Evolutionary conservation across 805 yeast genomes (phyloP), one percentile per base, ranked within the genome.

Genomic region (Osmozyma mogii): DNA sequence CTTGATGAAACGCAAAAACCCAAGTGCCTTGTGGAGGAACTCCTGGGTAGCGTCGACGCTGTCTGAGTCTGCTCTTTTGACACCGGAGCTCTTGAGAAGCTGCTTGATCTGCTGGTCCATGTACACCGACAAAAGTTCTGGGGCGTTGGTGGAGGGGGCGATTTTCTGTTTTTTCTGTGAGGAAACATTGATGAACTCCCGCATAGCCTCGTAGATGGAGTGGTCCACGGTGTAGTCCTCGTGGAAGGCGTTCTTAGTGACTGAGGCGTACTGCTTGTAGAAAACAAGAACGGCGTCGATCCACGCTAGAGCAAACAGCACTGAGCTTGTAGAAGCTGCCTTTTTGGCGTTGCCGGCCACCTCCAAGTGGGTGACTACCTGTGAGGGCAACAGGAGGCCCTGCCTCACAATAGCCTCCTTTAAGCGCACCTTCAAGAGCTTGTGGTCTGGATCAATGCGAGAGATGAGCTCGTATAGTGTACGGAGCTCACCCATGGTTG

Each of bases 221-320:
- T 70, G 73, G 29, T 68, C 70, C 20, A 81, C 39, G 1, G 61
- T 54, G 2, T 58, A 51, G 42, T 80, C 73, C 25, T 57, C 62
- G 3, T 57, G 58, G 40, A 78, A 75, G 3, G 81, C 59, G 5
- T 52, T 49, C 15, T 58, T 54, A 17, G 75, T 52, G 2, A 87
- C 58, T 3, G 26, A 17, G 21, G 68, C 70, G 42, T 72, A 73
- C 34, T 72, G 72, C 4, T 56, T 58, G 40, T 71, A 77, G 34
- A 74, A 56, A 8, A 48, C 52, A 8, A 83, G 49, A 3, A 83
- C 65, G 17, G 68, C 61, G 25, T 71, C 71, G 7, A 83, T 68
- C 89, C 94, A 87, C 30, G 64, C 61, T 3, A 72, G 63, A 0
- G 94, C 92, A 41, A 68, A 70, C 29, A 61, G 56, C 6, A 77